These are phyloP conservation scores for Pseudogymnoascus sp. DNA, from an alignment of 2,329 filamentous ascomycete species.

Conservation along the genomic window DNA sequence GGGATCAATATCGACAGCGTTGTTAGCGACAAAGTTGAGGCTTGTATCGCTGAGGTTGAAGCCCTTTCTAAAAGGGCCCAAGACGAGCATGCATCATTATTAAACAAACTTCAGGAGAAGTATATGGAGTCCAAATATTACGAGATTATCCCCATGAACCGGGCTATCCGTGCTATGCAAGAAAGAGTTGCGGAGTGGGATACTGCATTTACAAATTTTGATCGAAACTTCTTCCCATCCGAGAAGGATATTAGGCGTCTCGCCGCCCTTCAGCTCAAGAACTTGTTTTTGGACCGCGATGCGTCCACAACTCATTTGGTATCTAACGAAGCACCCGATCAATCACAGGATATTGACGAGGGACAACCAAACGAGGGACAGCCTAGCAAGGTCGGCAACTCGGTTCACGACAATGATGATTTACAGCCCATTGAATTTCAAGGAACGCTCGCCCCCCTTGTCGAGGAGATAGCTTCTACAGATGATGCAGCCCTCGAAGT, in stretches of 20 bases:
- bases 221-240: slow-evolving; percentile 82
- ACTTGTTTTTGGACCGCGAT: slow-evolving; percentile 80
- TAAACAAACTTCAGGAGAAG: slow-evolving; percentile 74
- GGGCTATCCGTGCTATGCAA: slow-evolving; percentile 80
- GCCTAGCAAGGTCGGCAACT: neutral
- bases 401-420: neutral
- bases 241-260: slow-evolving; percentile 94
- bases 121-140: slow-evolving; percentile 95
- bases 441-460: neutral
- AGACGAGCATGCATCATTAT: slow-evolving; percentile 69
- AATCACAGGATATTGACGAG: slow-evolving; percentile 40
- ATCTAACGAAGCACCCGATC: slow-evolving; percentile 58
- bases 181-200: slow-evolving; percentile 95
- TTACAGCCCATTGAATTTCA: neutral
- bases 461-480: neutral
- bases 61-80: slow-evolving; percentile 68
- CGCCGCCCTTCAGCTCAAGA: slow-evolving; percentile 85
- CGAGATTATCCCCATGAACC: slow-evolving; percentile 89
- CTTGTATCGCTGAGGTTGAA: slow-evolving; percentile 77
- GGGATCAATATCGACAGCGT: slow-evolving; percentile 90
- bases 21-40: slow-evolving; percentile 75
- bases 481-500: neutral
- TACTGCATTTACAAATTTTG: slow-evolving; percentile 79
- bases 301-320: slow-evolving; percentile 71
- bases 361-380: slow-evolving; percentile 32